Percentiles rank a stretch among this genome's conserved stretches.
Conservation (phyloP, 768 basidiomycete genomes). For the Phaeotremella fagi region DNA sequence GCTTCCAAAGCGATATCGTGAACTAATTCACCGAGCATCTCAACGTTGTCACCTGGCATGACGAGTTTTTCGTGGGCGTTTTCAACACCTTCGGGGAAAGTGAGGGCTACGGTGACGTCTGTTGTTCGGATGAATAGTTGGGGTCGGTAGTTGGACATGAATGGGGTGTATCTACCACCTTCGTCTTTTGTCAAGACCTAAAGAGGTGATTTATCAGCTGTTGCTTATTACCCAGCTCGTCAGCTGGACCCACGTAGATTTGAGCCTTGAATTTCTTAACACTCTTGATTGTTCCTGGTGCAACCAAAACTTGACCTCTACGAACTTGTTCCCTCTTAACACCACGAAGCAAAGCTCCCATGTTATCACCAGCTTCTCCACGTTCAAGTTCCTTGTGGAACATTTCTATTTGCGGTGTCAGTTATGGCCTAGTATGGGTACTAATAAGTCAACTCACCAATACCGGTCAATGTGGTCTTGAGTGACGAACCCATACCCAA, state of each 20-base stretch:
- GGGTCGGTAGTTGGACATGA: conserved; percentile 89
- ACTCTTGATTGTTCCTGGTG: conserved; percentile 87
- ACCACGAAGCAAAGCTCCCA: conserved; percentile 94
- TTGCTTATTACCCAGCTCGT: background rate
- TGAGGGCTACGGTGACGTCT: conserved; percentile 77
- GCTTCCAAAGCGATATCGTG: conserved; percentile 84
- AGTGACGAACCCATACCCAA: conserved; percentile 72
- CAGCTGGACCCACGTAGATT: conserved; percentile 57
- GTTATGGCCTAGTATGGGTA: conserved; percentile 1
- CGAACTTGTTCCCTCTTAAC: conserved; percentile 93
- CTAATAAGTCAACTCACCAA: conserved; percentile 56
- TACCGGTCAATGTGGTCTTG: conserved; percentile 93
- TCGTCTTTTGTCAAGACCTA: conserved; percentile 83
- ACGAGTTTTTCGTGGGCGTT: conserved; percentile 88
- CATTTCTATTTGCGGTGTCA: conserved; percentile 63
- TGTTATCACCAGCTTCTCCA: conserved; percentile 98
- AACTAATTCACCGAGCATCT: conserved; percentile 76
- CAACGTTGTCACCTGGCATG: conserved; percentile 97
- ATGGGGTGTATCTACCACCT: conserved; percentile 58
- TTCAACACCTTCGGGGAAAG: conserved; percentile 78
- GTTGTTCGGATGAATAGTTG: conserved; percentile 95
- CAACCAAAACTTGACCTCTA: conserved; percentile 85
- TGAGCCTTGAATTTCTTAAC: conserved; percentile 92
- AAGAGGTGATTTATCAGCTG: background rate
- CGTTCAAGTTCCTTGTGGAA: conserved; percentile 99